phyloP scores from a whole-genome alignment of 805 yeast genomes.

The Candida nitratophila region DNA sequence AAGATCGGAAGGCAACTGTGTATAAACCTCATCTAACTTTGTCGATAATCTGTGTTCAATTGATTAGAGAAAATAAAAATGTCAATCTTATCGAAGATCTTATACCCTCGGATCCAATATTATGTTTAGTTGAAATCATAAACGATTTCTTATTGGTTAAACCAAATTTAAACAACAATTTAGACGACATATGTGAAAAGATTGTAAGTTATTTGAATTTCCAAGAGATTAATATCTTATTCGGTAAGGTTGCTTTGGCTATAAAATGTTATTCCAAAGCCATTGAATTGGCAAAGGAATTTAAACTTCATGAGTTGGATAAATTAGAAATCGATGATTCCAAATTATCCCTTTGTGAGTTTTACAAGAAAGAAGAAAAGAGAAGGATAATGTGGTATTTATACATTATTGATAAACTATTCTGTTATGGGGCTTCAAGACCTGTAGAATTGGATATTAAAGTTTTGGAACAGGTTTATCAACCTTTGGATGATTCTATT shows the following conservation, averaged over 20 bases:
- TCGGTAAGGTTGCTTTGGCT: not conserved
- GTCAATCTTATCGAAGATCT: not conserved
- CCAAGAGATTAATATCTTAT: not conserved
- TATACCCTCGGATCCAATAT: not conserved
- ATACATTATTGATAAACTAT: not conserved
- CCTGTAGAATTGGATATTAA: not conserved
- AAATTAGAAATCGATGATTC: not conserved
- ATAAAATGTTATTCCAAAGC: not conserved
- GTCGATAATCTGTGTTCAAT: not conserved
- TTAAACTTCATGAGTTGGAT: not conserved
- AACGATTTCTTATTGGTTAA: not conserved
- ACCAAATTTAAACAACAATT: not conserved
- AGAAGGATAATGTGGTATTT: conserved; percentile 2
- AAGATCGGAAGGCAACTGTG: no score
- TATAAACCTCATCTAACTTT: not conserved
- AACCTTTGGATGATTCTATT: not conserved
- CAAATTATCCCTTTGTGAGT: not conserved
- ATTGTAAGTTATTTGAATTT: not conserved
- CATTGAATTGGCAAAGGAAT: not conserved
- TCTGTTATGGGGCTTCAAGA: not conserved
- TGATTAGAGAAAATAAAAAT: not conserved
- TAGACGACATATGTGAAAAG: not conserved
- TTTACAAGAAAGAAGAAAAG: not conserved
- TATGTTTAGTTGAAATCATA: not conserved
- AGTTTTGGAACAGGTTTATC: not conserved